Percentiles rank a stretch among this genome's conserved stretches.
Evolutionary conservation across 768 basidiomycete genomes (phyloP).

Genomic region (Hypholoma fasciculare): DNA sequence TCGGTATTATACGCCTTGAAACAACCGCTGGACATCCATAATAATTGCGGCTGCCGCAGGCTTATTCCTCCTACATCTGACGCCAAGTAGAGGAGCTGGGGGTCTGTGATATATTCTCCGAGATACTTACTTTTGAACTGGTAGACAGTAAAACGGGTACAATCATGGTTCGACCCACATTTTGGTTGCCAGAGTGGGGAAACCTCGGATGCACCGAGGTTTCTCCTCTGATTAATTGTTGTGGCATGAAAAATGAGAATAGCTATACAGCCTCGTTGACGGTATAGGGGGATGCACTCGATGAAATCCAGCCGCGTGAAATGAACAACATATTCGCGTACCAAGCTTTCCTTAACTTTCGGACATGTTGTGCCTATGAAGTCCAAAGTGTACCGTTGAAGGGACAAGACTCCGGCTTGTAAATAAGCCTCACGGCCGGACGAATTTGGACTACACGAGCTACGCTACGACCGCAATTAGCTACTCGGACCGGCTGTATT

Average conservation of each 20-base stretch:
- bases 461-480: constrained; percentile 13
- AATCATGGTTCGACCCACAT: constrained; percentile 3
- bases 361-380: neutral
- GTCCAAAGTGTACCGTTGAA: neutral
- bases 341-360: neutral
- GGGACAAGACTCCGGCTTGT: constrained; percentile 6
- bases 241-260: constrained; percentile 8
- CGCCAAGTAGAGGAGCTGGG: constrained; percentile 12
- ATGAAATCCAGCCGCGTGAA: too few species aligned
- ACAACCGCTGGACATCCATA: constrained; percentile 1
- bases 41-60: neutral
- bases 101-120: constrained; percentile 15
- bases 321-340: neutral
- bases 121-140: constrained; percentile 23
- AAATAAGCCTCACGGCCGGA: constrained; percentile 30
- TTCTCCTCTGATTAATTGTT: constrained; percentile 21
- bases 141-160: constrained; percentile 12
- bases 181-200: constrained; percentile 23
- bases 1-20: neutral
- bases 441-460: constrained; percentile 21
- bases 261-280: constrained; percentile 1
- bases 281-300: too few species aligned
- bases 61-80: neutral
- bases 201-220: constrained; percentile 31
- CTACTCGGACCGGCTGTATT: constrained; percentile 18